These are phyloP conservation scores for Fusarium vanettenii DNA, from an alignment of 2,329 filamentous ascomycete genomes.

Conservation along the genomic window DNA sequence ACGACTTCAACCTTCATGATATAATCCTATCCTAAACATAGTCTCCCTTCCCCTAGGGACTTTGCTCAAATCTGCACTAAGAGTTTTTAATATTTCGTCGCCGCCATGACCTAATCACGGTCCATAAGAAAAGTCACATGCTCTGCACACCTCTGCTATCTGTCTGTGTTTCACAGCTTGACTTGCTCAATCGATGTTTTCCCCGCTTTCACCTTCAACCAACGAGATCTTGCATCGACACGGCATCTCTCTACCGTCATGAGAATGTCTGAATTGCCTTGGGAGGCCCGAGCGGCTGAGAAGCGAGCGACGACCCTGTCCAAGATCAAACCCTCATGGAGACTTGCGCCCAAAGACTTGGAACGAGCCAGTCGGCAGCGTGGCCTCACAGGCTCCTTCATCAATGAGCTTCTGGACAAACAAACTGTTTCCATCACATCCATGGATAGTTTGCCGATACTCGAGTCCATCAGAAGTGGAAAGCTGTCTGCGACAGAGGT, in stretches of 20 bases:
- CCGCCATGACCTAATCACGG: not conserved
- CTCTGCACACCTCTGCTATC: not conserved
- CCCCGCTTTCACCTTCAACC: not conserved
- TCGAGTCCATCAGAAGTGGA: not conserved
- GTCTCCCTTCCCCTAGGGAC: not conserved
- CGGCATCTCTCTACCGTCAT: not conserved
- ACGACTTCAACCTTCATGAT: not conserved
- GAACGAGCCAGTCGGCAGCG: slow-evolving; percentile 15
- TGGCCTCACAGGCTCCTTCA: slow-evolving; percentile 32
- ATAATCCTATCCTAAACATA: not conserved
- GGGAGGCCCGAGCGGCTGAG: slow-evolving; percentile 29
- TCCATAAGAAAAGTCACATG: not conserved
- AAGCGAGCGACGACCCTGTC: slow-evolving; percentile 29
- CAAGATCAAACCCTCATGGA: slow-evolving; percentile 45
- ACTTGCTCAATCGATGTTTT: not conserved
- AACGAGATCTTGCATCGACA: not conserved
- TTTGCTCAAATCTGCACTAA: not conserved
- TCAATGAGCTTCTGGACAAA: slow-evolving; percentile 28
- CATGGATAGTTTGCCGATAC: slow-evolving; percentile 9
- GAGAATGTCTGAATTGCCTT: slow-evolving; percentile 3
- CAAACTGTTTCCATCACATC: slow-evolving; percentile 10
- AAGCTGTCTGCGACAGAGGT: slow-evolving; percentile 53
- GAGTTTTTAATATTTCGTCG: not conserved
- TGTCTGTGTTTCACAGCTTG: not conserved
- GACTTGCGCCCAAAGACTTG: slow-evolving; percentile 22